A percentile compares a stretch with the other conserved stretches of the same genome.
Evolutionary conservation across 352 stramenopile genomes (phyloP).

Genomic region (Globisporangium carolinianum): DNA sequence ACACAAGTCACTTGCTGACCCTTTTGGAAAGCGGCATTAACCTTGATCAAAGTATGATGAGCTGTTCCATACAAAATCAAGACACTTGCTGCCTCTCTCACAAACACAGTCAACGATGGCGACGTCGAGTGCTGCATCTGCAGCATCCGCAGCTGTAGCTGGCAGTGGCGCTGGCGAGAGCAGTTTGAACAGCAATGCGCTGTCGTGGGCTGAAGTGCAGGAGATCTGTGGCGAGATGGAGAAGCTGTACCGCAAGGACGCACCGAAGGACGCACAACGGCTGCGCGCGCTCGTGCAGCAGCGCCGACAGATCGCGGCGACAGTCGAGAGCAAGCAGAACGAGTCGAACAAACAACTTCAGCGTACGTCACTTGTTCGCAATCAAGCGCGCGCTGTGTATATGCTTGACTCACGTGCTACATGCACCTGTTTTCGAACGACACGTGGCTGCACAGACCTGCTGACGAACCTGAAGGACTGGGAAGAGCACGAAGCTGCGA

Average conservation of each 20-base stretch:
- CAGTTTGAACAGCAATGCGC: conserved; percentile 5
- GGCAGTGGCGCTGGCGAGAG: too few relatives aligned
- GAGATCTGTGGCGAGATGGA: conserved; percentile 64
- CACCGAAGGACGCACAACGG: conserved; percentile 43
- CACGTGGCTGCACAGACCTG: conserved; percentile 24
- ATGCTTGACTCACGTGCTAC: too few relatives aligned
- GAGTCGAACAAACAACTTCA: conserved; percentile 45
- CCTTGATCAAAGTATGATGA: too few relatives aligned
- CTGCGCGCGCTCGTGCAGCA: conserved; percentile 51
- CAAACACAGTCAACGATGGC: too few relatives aligned
- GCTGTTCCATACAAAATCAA: too few relatives aligned
- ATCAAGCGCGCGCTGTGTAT: background rate
- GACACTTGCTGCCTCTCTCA: too few relatives aligned
- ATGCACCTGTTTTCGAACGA: too few relatives aligned
- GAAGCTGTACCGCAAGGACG: conserved; percentile 52
- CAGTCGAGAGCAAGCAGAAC: conserved; percentile 33
- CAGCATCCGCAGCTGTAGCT: too few relatives aligned
- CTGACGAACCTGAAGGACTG: conserved; percentile 56
- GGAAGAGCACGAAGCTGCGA: conserved; percentile 42
- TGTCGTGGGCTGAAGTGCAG: conserved; percentile 63
- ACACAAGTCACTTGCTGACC: too few relatives aligned
- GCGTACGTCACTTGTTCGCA: conserved; percentile 24
- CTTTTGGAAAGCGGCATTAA: too few relatives aligned
- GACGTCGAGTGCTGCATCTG: too few relatives aligned
- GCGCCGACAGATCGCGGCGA: conserved; percentile 48